Evolutionary conservation across 495 filamentous ascomycete genomes (phyloP), one percentile per base, ranked within the genome.

Genomic region (Immersiella caudata): DNA sequence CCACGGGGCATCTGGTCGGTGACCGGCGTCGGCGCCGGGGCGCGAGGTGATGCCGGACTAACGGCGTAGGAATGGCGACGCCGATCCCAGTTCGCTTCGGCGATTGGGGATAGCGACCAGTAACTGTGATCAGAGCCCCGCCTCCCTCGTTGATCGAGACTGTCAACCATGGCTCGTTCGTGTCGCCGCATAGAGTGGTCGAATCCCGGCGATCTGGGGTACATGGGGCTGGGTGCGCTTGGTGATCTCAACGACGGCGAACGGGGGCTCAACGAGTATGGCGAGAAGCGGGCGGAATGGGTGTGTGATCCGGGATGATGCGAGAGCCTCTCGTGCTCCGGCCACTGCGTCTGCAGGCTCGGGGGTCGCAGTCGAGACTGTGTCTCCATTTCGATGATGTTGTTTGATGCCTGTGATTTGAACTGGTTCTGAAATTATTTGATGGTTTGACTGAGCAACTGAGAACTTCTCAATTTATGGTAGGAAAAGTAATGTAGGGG

Each of bases 91-190:
- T 62, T 60, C 21, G 69, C 72, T 59, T 79, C 77, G 3, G 69
- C 57, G 0, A 76, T 73, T 3, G 76, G 73, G 0, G 76, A 72
- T 14, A 76, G 72, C 16, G 70, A 73, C 22, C 63, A 70, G 24
- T 46, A 29, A 33, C 36, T 64, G n/a, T 51, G 68, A 29, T 50
- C 68, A 21, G 68, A 68, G 22, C 61, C 22, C 12, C 36, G 64
- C 12, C 67, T 71, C n/a, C 65, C 65, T 57, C 73, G 75, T 40
- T 73, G 76, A 24, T 79, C 79, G 6, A 81, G 65, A 40, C 76
- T 77, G 40, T 80, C 75, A 18, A 81, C 66, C 68, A 82, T 66
- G n/a, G 78, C 77, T 51, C 72, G 70, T 64, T 80, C 79, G 51
- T 79, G 80, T 54, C 70, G 75, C 51, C 75, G 73, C 76, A 79